A percentile compares a stretch with the other conserved stretches of the same genome.
Conservation (phyloP, 495 filamentous ascomycete genomes). For the Bryoglossum gracile region DNA sequence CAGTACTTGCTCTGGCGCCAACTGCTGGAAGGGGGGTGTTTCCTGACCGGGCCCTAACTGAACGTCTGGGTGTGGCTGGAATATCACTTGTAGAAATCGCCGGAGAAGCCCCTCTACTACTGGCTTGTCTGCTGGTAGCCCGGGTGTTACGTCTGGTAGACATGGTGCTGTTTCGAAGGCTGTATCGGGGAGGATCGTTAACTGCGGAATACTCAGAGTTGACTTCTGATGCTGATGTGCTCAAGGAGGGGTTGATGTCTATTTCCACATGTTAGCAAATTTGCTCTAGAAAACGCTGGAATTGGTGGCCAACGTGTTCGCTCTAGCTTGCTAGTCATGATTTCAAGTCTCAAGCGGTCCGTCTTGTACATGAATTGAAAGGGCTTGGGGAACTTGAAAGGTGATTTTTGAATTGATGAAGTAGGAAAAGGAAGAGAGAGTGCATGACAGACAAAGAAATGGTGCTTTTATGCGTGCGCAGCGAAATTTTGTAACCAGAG, state of each 20-base stretch:
- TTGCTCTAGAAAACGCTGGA: not conserved
- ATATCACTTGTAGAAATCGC: slow-evolving; percentile 12
- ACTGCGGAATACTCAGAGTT: not conserved
- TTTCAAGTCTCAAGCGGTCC: no score
- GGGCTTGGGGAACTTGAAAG: no score
- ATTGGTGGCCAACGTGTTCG: no score
- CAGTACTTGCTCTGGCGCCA: slow-evolving; percentile 10
- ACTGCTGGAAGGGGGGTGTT: slow-evolving; percentile 12
- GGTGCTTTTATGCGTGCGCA: no score
- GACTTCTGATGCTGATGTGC: not conserved
- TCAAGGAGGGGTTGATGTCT: not conserved
- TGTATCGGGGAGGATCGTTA: not conserved
- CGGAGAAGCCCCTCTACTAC: slow-evolving; percentile 11
- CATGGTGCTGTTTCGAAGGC: slow-evolving; percentile 18
- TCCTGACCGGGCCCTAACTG: not conserved
- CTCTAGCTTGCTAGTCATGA: no score
- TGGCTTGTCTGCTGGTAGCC: slow-evolving; percentile 19
- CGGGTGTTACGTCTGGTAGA: slow-evolving; percentile 26
- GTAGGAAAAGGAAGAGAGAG: no score
- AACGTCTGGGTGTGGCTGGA: slow-evolving; percentile 7
- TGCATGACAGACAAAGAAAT: no score
- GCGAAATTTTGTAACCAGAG: no score
- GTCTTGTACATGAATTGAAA: no score
- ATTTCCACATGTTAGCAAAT: not conserved
- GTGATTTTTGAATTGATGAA: no score